phyloP scores from a whole-genome alignment of 148 eudicot species.

The Heliamphora exappendiculata region DNA sequence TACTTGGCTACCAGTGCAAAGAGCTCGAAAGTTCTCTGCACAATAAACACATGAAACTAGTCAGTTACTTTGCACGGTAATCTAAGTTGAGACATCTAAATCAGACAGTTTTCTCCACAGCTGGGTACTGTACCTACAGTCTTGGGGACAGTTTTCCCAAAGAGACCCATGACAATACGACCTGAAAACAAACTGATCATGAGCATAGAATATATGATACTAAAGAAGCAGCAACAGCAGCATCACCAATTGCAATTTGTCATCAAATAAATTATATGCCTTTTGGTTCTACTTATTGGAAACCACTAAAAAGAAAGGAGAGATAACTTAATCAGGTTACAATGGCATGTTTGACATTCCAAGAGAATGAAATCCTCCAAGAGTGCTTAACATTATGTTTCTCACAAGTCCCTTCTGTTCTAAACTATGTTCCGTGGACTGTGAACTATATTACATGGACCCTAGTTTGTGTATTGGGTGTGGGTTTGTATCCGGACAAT shows the following conservation, averaged over 20 bases:
- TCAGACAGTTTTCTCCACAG: background rate
- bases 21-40: conserved; percentile 98
- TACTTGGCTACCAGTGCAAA: conserved; percentile 96
- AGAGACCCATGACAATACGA: conserved; percentile 83
- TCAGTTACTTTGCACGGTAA: background rate
- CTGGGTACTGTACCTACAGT: conserved; percentile 56
- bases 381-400: background rate
- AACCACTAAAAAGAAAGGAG: background rate
- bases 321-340: background rate
- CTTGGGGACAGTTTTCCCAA: conserved; percentile 77
- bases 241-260: background rate
- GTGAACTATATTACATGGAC: too few relatives aligned
- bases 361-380: background rate
- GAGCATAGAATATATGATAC: background rate
- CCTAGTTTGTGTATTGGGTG: too few relatives aligned
- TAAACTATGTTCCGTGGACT: too few relatives aligned
- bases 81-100: background rate
- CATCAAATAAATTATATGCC: background rate
- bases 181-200: conserved; percentile 42
- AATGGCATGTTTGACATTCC: background rate
- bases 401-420: background rate
- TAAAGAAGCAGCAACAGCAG: background rate
- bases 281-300: background rate
- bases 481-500: too few relatives aligned
- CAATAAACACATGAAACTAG: conserved; percentile 10